These are phyloP conservation scores for Zygnema cylindricum DNA, from an alignment of 139 green algal species.

Conservation along the genomic window DNA sequence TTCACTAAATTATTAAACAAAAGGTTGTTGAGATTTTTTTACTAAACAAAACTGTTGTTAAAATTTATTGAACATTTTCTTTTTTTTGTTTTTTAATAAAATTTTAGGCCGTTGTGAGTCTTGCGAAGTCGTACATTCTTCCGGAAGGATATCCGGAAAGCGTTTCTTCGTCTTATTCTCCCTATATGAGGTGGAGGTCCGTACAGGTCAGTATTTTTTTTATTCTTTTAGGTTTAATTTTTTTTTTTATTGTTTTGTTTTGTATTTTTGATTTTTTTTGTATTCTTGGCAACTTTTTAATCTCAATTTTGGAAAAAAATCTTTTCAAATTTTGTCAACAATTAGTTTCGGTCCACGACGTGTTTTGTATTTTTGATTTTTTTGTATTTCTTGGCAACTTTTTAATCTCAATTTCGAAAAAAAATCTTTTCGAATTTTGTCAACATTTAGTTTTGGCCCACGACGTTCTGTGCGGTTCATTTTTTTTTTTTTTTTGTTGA, in stretches of 20 bases:
- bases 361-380: neutral
- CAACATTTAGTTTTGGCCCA: no score
- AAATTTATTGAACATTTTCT: no score
- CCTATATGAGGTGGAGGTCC: conserved; percentile 84
- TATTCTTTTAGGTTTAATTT: no score
- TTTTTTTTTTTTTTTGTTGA: no score
- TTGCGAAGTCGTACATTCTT: conserved; percentile 49
- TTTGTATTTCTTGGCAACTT: neutral
- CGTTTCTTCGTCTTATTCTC: conserved; percentile 78
- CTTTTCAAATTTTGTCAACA: neutral
- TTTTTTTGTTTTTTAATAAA: neutral
- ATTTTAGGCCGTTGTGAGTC: neutral
- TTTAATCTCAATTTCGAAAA: no score
- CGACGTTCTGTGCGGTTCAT: no score
- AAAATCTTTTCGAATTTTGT: no score
- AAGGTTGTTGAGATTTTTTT: no score
- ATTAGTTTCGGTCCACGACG: neutral
- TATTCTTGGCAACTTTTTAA: neutral
- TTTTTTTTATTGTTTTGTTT: no score
- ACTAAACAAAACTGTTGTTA: no score
- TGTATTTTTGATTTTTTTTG: neutral
- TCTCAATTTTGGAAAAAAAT: neutral
- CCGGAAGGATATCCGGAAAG: conserved; percentile 80
- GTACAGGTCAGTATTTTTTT: conserved; percentile 72
- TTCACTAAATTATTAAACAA: no score